Evolutionary conservation across 495 filamentous ascomycete species (phyloP), one percentile per base, ranked within the genome.

Genomic region (Hypoxylon trugodes): DNA sequence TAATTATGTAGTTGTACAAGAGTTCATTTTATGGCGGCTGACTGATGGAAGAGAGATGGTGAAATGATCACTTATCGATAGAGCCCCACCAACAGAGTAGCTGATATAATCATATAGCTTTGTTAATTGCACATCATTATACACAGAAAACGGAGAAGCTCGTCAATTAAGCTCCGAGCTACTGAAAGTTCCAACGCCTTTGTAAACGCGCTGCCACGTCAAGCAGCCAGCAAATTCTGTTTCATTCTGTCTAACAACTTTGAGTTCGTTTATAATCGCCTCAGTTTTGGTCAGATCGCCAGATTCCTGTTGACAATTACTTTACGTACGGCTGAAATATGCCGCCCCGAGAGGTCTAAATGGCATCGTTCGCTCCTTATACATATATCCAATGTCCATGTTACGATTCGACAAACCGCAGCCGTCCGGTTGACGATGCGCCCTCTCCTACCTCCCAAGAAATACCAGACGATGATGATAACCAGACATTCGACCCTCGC

Each of bases 361-460:
- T 94, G 91, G 85, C 89, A 22, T 83, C 86, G 26, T 81, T 87
- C 25, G 93, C 89, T 65, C 95, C 95, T 10, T 97, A 96, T 78
- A 91, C 90, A 30, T 93, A 90, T 76, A 91, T 97, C 68, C 89
- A 92, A 65, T 98, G 95, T 72, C 92, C 94, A 38, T 98, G 95
- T 75, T 87, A 87, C 52, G 89, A 96, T 42, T 69, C 77, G 0
- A 69, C 77, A 66, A 74, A 56, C 76, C 67, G 60, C 74, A 60
- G 69, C 78, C 40, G 77, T 72, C 51, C 81, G 76, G 61, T 54
- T 68, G 52, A 77, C 65, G 61, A 79, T 73, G 15, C 73, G 56
- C 66, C 71, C 61, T 66, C 67, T 58, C 72, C 66, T 21, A 70
- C 72, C 4, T 60, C 72, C 8, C 64, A 64, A 3, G 69, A 77